Conservation (phyloP, 306 rosid genomes). For the Astragalus glycyphyllos region DNA sequence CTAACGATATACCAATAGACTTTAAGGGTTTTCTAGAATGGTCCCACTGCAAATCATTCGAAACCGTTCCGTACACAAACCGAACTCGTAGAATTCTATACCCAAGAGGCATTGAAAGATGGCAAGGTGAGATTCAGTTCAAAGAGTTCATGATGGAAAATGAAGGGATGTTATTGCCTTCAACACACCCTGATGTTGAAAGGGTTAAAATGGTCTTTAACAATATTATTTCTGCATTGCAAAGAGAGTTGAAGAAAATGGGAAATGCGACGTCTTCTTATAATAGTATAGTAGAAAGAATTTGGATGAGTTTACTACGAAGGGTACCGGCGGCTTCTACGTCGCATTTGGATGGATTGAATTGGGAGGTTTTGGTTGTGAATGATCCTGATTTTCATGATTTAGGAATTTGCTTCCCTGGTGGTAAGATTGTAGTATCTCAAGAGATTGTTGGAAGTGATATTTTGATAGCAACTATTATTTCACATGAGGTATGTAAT, state of each 20-base stretch:
- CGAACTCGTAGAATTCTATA: neutral
- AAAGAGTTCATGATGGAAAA: neutral
- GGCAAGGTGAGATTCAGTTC: neutral
- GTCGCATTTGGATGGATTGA: constrained; percentile 78
- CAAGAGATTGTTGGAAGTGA: constrained; percentile 69
- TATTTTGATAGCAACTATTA: constrained; percentile 71
- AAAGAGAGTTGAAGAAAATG: neutral
- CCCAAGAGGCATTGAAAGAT: neutral
- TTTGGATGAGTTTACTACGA: constrained; percentile 41
- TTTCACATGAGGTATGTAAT: constrained; percentile 87
- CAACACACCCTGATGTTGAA: neutral
- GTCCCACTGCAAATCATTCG: too few relatives aligned
- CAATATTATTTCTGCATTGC: neutral
- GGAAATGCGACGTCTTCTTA: neutral
- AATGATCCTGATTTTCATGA: constrained; percentile 63
- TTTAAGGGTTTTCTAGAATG: too few relatives aligned
- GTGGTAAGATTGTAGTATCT: constrained; percentile 84
- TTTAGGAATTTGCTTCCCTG: constrained; percentile 73
- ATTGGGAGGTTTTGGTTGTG: constrained; percentile 87
- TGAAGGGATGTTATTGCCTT: neutral
- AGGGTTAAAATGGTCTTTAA: too few relatives aligned
- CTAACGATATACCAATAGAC: too few relatives aligned
- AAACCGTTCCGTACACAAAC: neutral
- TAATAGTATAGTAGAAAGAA: too few relatives aligned
- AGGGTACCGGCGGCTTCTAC: constrained; percentile 46